These are phyloP conservation scores for Cochlearia excelsa DNA, from an alignment of 345 rosid species.

Conservation along the genomic window DNA sequence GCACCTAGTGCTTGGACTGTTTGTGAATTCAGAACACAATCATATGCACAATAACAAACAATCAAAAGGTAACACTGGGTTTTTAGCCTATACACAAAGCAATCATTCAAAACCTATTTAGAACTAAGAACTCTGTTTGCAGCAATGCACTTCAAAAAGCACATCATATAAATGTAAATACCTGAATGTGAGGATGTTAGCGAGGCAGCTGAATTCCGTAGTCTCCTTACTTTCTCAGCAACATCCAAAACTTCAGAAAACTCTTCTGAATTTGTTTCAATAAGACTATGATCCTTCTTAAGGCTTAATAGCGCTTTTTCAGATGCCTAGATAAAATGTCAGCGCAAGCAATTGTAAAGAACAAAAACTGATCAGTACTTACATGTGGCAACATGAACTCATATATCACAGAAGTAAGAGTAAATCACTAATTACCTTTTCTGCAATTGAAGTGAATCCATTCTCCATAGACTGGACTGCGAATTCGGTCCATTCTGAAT, in stretches of 20 bases:
- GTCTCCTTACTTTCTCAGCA: slow-evolving; percentile 41
- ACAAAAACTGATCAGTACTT: neutral
- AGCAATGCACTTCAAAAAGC: neutral
- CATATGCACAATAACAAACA: slow-evolving; percentile 3
- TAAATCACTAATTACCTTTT: slow-evolving; percentile 38
- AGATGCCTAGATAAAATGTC: slow-evolving; percentile 53
- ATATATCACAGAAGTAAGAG: neutral
- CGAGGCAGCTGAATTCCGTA: slow-evolving; percentile 47
- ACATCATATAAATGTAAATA: slow-evolving; percentile 31
- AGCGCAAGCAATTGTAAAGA: slow-evolving; percentile 4
- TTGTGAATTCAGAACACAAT: slow-evolving; percentile 14
- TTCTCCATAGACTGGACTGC: slow-evolving; percentile 52
- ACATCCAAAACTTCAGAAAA: slow-evolving; percentile 19
- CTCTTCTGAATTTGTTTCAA: slow-evolving; percentile 29
- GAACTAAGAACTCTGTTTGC: neutral
- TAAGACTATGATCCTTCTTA: slow-evolving; percentile 27
- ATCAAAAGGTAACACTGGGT: neutral
- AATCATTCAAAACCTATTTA: neutral
- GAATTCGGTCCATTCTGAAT: slow-evolving; percentile 61
- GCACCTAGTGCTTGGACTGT: slow-evolving; percentile 71
- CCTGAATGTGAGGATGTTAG: slow-evolving; percentile 57
- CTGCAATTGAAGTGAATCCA: slow-evolving; percentile 57
- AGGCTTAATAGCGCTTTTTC: slow-evolving; percentile 52
- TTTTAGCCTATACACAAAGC: neutral
- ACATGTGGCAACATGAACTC: neutral